Conservation (phyloP, 2,329 filamentous ascomycete genomes). For the Ceratocystiopsis minuta region DNA sequence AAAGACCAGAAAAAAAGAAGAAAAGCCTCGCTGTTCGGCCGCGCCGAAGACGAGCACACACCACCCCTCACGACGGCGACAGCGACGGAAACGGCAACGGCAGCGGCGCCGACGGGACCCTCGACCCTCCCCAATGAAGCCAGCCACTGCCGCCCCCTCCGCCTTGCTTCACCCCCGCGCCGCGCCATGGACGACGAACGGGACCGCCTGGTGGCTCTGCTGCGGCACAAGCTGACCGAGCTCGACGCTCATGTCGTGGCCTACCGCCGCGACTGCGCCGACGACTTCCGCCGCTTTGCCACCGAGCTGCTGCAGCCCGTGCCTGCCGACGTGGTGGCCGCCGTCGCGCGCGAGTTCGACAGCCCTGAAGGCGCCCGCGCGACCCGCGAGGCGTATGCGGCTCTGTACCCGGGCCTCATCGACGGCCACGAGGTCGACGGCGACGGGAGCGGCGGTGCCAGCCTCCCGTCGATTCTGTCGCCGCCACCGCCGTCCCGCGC, state of each 20-base stretch:
- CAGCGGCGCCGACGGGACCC: too few species aligned
- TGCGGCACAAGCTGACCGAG: slow-evolving; percentile 34
- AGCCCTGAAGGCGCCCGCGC: slow-evolving; percentile 20
- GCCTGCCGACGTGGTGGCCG: slow-evolving; percentile 26
- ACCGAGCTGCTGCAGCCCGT: slow-evolving; percentile 30
- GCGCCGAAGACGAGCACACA: too few species aligned
- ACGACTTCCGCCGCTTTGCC: slow-evolving; percentile 38
- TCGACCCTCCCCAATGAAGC: too few species aligned
- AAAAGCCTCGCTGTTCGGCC: too few species aligned
- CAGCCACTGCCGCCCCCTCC: neutral
- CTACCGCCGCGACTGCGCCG: slow-evolving; percentile 37
- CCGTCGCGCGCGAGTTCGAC: slow-evolving; percentile 27
- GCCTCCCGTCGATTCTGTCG: neutral
- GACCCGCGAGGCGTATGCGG: slow-evolving; percentile 24
- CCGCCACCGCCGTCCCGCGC: slow-evolving; percentile 5
- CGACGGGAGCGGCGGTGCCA: slow-evolving; percentile 7
- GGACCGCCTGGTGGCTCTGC: slow-evolving; percentile 27
- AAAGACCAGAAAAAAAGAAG: too few species aligned
- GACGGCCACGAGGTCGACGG: slow-evolving; percentile 12
- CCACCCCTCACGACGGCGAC: too few species aligned
- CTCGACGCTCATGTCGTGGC: slow-evolving; percentile 38
- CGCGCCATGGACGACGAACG: slow-evolving; percentile 19
- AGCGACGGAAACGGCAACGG: too few species aligned
- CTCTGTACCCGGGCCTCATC: slow-evolving; percentile 17
- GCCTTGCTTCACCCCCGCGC: neutral